Percentiles rank a stretch among this genome's conserved stretches.
phyloP scores from a whole-genome alignment of 805 yeast genomes.

The Gaillardinia entomophila region DNA sequence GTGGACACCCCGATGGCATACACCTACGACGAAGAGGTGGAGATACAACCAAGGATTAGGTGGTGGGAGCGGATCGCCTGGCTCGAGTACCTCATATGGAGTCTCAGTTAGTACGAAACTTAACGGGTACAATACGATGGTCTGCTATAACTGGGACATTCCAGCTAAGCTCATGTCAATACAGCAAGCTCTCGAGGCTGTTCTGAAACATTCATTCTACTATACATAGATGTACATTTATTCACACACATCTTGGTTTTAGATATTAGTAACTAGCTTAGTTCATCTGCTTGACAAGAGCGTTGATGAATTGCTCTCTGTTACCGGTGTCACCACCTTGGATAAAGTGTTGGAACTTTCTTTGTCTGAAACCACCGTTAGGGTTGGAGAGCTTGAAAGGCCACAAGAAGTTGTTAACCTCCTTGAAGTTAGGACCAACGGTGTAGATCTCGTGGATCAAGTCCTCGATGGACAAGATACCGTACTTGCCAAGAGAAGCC shows the following conservation, averaged over 20 bases:
- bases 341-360: slow-evolving; percentile 95
- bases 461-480: slow-evolving; percentile 87
- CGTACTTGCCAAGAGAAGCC: slow-evolving; percentile 85
- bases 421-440: slow-evolving; percentile 98
- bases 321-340: slow-evolving; percentile 99
- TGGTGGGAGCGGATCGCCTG: slow-evolving; percentile 30
- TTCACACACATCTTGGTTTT: not conserved
- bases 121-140: too few species aligned
- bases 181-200: too few species aligned
- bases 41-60: slow-evolving; percentile 5
- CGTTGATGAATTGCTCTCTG: slow-evolving; percentile 95
- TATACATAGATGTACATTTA: not conserved
- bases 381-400: slow-evolving; percentile 97
- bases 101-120: too few species aligned
- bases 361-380: slow-evolving; percentile 96
- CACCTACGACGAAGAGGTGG: slow-evolving; percentile 2
- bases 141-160: too few species aligned
- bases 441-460: slow-evolving; percentile 94
- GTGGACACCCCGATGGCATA: slow-evolving; percentile 10
- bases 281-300: slow-evolving; percentile 91
- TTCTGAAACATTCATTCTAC: not conserved
- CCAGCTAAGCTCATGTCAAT: too few species aligned
- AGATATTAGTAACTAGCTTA: slow-evolving; percentile 46
- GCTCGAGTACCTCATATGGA: slow-evolving; percentile 23
- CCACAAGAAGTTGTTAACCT: slow-evolving; percentile 97